Conservation (phyloP, 495 filamentous ascomycete genomes). For the Xanthoparmelia taractica region DNA sequence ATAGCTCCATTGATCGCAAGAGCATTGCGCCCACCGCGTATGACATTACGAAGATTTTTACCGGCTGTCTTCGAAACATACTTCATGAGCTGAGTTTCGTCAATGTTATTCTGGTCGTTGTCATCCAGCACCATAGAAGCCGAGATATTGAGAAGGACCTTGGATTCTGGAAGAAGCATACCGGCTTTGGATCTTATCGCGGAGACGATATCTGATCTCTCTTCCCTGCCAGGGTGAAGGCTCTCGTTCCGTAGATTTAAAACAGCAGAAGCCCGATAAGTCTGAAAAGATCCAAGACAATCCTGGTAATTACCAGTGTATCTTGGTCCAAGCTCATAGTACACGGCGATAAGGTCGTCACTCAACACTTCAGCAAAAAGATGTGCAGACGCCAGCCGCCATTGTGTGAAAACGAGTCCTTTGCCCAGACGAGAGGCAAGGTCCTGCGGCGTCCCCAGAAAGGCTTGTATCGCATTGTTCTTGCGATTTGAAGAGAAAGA, state of each 20-base stretch:
- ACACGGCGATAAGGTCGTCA: slow-evolving; percentile 86
- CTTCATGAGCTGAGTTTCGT: slow-evolving; percentile 67
- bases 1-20: slow-evolving; percentile 83
- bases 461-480: slow-evolving; percentile 71
- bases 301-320: slow-evolving; percentile 97
- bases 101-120: slow-evolving; percentile 57
- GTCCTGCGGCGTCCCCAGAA: slow-evolving; percentile 87
- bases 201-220: slow-evolving; percentile 81
- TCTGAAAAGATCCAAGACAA: slow-evolving; percentile 91
- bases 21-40: slow-evolving; percentile 62
- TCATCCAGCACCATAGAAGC: slow-evolving; percentile 70
- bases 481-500: slow-evolving; percentile 49
- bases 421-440: slow-evolving; percentile 73
- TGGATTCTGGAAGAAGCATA: slow-evolving; percentile 67
- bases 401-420: slow-evolving; percentile 66
- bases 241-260: slow-evolving; percentile 86
- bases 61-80: slow-evolving; percentile 67
- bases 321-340: slow-evolving; percentile 78
- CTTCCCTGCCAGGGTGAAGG: slow-evolving; percentile 83
- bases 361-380: slow-evolving; percentile 81
- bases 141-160: slow-evolving; percentile 78
- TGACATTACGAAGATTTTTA: slow-evolving; percentile 62
- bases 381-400: slow-evolving; percentile 85
- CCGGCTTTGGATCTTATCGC: slow-evolving; percentile 81
- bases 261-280: slow-evolving; percentile 88